Evolutionary conservation across 2,329 filamentous ascomycete genomes (phyloP), one percentile per base, ranked within the genome.

Genomic region (Fusarium stilboides): DNA sequence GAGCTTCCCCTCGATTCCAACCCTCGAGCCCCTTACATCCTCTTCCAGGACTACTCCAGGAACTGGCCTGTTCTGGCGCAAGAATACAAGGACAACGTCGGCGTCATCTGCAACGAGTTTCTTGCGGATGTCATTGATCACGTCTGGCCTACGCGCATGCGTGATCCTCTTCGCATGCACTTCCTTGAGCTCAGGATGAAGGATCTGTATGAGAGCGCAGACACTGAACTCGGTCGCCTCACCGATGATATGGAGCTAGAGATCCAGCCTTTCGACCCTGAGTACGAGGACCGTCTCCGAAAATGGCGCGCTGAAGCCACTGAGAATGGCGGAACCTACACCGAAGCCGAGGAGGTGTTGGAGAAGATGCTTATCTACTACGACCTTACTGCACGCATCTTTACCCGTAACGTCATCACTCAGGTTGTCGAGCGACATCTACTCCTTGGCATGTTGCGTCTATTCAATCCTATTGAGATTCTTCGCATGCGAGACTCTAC

Each of bases 331-430:
- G 82, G 80, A 26, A 80, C 79, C 0, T 86, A 84, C 68, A 82
- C 81, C 3, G 84, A 86, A 59, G 84, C 85, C 0, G 83, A 86
- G 61, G 84, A 86, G 73, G 84, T 86, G 0, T 70, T 86, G 26
- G 85, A 86, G 74, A 86, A 86, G 79, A 86, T 86, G 85, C 78
- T 86, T 53, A 86, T 86, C 64, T 86, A 85, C 77, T 86, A 86
- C 65, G 84, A 86, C 39, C 80, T 86, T 10, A 84, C 84, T 3
- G 83, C 83, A 8, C 83, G 85, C 72, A 84, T 83, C 49, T 86
- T 86, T 61, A 85, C 84, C 28, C 80, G 84, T 55, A 86, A 86
- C 64, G 80, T 84, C 57, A 85, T 86, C 55, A 86, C 84, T 0
- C 84, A 86, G 61, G 84, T 86, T 0, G 81, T 85, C 1, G 85